Conservation (phyloP, 495 filamentous ascomycete genomes). For the Penicillium roqueforti region DNA sequence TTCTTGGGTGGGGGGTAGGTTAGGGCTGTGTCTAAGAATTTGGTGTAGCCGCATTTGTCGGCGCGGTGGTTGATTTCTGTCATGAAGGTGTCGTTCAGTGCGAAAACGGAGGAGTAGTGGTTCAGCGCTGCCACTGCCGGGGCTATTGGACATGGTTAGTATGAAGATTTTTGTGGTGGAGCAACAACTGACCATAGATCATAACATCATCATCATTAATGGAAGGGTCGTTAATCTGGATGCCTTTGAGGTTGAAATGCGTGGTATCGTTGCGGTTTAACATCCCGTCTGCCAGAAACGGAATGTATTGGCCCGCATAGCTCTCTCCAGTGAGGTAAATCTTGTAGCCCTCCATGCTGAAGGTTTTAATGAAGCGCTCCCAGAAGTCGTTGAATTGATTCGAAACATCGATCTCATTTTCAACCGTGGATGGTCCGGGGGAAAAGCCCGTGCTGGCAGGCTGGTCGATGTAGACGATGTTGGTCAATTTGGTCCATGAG, state of each 20-base stretch:
- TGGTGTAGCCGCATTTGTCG: constrained; percentile 61
- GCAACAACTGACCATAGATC: constrained; percentile 26
- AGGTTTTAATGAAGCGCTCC: constrained; percentile 65
- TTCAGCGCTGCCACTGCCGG: constrained; percentile 59
- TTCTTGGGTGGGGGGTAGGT: constrained; percentile 62
- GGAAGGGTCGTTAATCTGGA: constrained; percentile 67
- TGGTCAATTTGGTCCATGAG: constrained; percentile 70
- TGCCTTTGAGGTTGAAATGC: constrained; percentile 64
- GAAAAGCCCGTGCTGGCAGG: constrained; percentile 74
- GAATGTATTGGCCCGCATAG: constrained; percentile 73
- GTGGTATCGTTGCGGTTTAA: constrained; percentile 61
- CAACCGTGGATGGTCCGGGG: constrained; percentile 57
- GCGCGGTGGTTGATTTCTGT: constrained; percentile 50
- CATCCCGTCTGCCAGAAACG: constrained; percentile 74
- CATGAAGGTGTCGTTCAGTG: constrained; percentile 64
- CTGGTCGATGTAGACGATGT: constrained; percentile 72
- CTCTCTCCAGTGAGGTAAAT: constrained; percentile 68
- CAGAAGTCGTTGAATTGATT: constrained; percentile 67
- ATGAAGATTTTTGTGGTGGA: not conserved
- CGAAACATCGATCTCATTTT: constrained; percentile 60
- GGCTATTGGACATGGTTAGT: constrained; percentile 32
- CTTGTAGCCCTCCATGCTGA: constrained; percentile 56
- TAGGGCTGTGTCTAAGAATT: constrained; percentile 57
- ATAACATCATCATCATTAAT: constrained; percentile 47
- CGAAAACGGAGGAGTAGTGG: constrained; percentile 56